Base-by-base conservation (phyloP, 2,329 filamentous ascomycete genomes). In the Colletotrichum navitas region DNA sequence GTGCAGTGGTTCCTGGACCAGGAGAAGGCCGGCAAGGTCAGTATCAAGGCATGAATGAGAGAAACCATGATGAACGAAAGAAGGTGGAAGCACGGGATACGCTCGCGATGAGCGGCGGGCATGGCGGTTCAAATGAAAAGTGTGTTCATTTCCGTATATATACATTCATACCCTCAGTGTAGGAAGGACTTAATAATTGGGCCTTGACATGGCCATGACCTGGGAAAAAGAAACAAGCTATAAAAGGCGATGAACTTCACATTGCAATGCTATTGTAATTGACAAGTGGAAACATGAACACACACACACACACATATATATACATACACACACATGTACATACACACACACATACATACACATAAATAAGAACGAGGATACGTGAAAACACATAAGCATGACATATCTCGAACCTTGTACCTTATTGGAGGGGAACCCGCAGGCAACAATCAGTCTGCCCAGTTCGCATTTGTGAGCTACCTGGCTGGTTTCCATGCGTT, bases 1-100 rank as follows among this genome's bases (percentile, higher is more conserved):
- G 87, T 90, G 24, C 78, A 79, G 66, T 90, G 87, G 87, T 87
- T 87, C 61, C 73, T 88, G 65, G 86, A 87, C 72, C 83, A 88
- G 76, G 85, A 88, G 73, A 83, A 84, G 76, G 76, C 79, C 47
- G 74, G 72, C 12, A 62, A 62, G 32, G 54, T 69, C 24, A 61
- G 68, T 45, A 34, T 65, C 54, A 72, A 69, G 54, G 65, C 65
- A 41, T 72, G 54, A 72, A 34, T 72, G 54, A 72, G 29, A 26
- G 36, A 34, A 36, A 34, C 29, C 29, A 36, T 24, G 39, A 47
- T n/a, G 24, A 41, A 26, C 6, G 39, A 16, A 60, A 52, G 47
- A 26, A 8, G 8, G 32, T 16, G 29, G 14, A 10, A 16, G 8
- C 11, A 21, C 12, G 6, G 3, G 18, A 6, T 18, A 49, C 21